Evolutionary conservation across 148 eudicot genomes (phyloP), one percentile per base, ranked within the genome.

Genomic region (Cornus florida): DNA sequence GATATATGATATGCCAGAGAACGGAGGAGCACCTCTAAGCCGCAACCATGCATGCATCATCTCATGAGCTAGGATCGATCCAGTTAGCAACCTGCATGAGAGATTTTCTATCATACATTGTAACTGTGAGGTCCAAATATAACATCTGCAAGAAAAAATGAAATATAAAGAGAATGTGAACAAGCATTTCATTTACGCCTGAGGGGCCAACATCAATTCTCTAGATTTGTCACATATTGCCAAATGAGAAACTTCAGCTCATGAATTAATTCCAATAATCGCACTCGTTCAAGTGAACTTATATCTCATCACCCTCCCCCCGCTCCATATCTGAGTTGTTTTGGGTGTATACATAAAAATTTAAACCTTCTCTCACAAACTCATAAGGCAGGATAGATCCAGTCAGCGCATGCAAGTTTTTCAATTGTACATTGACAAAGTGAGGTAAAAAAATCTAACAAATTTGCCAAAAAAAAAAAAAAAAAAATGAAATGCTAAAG

Each of bases 41-140:
- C 94, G 89, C 79, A 91, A 85, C 92, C 91, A 91, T 23, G 94
- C 94, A 62, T 89, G 94, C 94, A 89, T 91, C 94, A 91, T 91
- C 86, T 91, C 94, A 50, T 91, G 94, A 31, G 94, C 94, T 80
- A 91, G 78, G 79, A 91, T 91, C 76, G 94, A 89, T 66, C 92
- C 94, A 12, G 94, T 91, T 38, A 91, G 86, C 85, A 91, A 82
- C 84, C 92, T 91, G 86, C 59, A 77, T 75, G 28, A 66, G 69
- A 33, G 31, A 65, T 79, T 43, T 41, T 9, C 4, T 78, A 35
- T 50, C 16, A 7, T 4, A 59, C 46, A 62, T 17, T 62, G 5
- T 43, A 69, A 80, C 46, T 22, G 50, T 39, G 31, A 8, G 62
- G 48, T 19, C 39, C 39, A 74, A 43, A 24, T 78, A 19, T n/a